phyloP scores from a whole-genome alignment of 2,329 filamentous ascomycete genomes.

The Kalmusia sp. region DNA sequence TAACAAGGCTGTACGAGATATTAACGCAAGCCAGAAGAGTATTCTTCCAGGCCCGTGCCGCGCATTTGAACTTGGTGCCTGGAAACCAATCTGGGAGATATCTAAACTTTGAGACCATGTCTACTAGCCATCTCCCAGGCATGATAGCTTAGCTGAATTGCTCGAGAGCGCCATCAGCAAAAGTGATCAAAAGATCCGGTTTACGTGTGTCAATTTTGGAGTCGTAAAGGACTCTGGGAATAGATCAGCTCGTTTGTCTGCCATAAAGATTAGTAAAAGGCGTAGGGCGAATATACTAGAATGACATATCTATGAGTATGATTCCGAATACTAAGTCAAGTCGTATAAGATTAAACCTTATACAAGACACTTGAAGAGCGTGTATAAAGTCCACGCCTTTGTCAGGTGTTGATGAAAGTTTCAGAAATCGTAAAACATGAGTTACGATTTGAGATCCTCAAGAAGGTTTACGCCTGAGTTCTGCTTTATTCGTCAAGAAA shows the following conservation, averaged over 20 bases:
- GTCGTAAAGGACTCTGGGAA: conserved; percentile 41
- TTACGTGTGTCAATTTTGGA: conserved; percentile 52
- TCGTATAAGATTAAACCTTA: no score
- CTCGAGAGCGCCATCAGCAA: conserved; percentile 49
- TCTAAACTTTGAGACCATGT: conserved; percentile 52
- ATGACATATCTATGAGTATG: no score
- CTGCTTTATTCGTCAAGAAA: conserved; percentile 54
- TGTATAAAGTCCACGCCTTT: conserved; percentile 15
- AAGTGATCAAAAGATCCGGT: conserved; percentile 53
- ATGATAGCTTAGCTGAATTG: conserved; percentile 50
- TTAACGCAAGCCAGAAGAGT: conserved; percentile 29
- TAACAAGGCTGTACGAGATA: conserved; percentile 50
- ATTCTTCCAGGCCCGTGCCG: conserved; percentile 40
- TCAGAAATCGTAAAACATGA: no score
- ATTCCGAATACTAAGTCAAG: no score
- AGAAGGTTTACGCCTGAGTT: conserved; percentile 45
- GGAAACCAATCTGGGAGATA: conserved; percentile 55
- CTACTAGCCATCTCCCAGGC: conserved; percentile 55
- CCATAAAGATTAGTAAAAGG: conserved; percentile 16
- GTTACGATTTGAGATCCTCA: conserved; percentile 53
- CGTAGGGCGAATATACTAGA: no score
- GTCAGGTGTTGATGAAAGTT: not conserved
- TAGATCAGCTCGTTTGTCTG: conserved; percentile 31
- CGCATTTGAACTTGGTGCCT: conserved; percentile 51
- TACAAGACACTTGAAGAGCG: conserved; percentile 18